These are phyloP conservation scores for Naematelia aurantialba DNA, from an alignment of 768 basidiomycete species.

Conservation along the genomic window DNA sequence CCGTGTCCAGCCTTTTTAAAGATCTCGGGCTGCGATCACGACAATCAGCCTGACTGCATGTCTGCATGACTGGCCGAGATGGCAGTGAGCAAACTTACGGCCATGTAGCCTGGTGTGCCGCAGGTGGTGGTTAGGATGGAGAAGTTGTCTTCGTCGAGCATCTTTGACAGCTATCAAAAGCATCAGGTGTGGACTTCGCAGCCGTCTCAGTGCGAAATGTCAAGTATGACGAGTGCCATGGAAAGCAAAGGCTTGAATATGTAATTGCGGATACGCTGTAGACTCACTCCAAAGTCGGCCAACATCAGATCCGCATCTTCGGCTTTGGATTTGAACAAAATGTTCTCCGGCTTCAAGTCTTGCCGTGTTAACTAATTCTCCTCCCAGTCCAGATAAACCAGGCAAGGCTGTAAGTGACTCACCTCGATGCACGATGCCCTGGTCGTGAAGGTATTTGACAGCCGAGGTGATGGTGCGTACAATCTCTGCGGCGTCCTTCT, in stretches of 20 bases:
- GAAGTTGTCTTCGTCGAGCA: constrained; percentile 86
- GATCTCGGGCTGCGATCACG: constrained; percentile 92
- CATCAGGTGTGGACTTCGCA: too few relatives aligned
- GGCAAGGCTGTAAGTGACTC: too few relatives aligned
- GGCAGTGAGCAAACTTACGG: too few relatives aligned
- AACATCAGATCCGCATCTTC: constrained; percentile 95
- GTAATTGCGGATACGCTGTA: too few relatives aligned
- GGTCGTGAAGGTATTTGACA: constrained; percentile 84
- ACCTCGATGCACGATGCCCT: constrained; percentile 91
- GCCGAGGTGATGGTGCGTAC: constrained; percentile 80
- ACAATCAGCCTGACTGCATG: not conserved
- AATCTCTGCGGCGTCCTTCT: constrained; percentile 84
- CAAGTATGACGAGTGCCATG: too few relatives aligned
- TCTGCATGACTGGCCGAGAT: not conserved
- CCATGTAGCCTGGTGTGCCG: constrained; percentile 56
- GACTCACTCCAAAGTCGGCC: constrained; percentile 87
- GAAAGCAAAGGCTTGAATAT: not conserved
- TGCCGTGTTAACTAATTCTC: not conserved
- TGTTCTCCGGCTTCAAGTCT: constrained; percentile 97
- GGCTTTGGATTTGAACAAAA: constrained; percentile 81
- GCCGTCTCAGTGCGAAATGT: too few relatives aligned
- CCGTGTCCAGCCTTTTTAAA: constrained; percentile 93
- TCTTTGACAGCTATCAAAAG: constrained; percentile 56
- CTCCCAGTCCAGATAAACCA: not conserved
- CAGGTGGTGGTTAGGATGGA: constrained; percentile 89